Conservation (phyloP, 495 filamentous ascomycete genomes). For the Talaromyces wortmannii region DNA sequence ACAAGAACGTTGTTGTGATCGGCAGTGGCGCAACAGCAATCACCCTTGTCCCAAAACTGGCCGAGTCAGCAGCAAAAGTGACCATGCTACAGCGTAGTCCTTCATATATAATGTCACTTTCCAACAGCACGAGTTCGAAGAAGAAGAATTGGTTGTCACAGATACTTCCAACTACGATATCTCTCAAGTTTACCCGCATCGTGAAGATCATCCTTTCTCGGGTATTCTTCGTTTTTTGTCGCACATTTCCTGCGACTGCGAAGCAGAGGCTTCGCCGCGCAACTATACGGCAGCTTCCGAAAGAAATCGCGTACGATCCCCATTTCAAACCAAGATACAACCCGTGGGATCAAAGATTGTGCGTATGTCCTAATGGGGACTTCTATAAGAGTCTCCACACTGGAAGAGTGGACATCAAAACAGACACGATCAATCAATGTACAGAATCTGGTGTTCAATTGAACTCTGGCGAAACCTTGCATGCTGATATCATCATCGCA, state of each 20-base stretch:
- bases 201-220: neutral
- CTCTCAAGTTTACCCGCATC: neutral
- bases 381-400: constrained; percentile 51
- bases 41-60: constrained; percentile 20
- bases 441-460: constrained; percentile 16
- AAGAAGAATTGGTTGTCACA: constrained; percentile 14
- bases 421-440: constrained; percentile 34
- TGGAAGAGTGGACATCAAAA: constrained; percentile 25
- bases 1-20: constrained; percentile 45
- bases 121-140: constrained; percentile 14
- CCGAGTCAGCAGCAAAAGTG: constrained; percentile 5
- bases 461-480: constrained; percentile 38
- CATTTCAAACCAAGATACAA: constrained; percentile 44
- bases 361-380: constrained; percentile 55
- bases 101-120: neutral
- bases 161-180: constrained; percentile 25
- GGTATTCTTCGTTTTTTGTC: neutral
- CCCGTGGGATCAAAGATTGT: constrained; percentile 59
- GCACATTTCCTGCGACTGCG: neutral
- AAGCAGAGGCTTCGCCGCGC: constrained; percentile 14
- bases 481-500: constrained; percentile 57
- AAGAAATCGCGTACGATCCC: neutral
- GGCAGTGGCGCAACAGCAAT: constrained; percentile 44
- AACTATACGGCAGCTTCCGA: neutral
- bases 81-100: neutral